These are phyloP conservation scores for Stachybotrys echinatus DNA, from an alignment of 2,329 filamentous ascomycete species.

Conservation along the genomic window DNA sequence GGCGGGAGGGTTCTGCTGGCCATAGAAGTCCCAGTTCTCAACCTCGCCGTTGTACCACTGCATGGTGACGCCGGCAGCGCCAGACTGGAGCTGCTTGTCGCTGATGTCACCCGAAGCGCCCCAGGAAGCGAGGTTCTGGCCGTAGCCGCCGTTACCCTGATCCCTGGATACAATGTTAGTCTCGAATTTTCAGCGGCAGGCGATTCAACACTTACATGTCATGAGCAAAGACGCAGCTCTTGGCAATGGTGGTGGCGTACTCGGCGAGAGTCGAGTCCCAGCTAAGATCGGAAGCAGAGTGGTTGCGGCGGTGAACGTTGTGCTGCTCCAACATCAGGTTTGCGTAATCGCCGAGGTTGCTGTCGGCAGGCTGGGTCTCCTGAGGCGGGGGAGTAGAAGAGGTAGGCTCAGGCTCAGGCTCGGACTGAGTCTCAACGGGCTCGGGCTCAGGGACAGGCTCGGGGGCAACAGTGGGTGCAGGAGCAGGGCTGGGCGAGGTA, in stretches of 20 bases:
- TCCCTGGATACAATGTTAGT: conserved; percentile 37
- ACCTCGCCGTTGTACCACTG: conserved; percentile 88
- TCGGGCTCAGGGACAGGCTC: conserved; percentile 2
- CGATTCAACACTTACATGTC: conserved; percentile 56
- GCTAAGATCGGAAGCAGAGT: conserved; percentile 59
- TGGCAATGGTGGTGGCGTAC: conserved; percentile 60
- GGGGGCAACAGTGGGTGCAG: conserved; percentile 1
- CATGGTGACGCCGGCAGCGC: conserved; percentile 67
- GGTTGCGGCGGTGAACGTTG: conserved; percentile 82
- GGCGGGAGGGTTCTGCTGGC: conserved; percentile 47
- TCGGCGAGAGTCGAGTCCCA: conserved; percentile 62
- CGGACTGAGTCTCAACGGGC: conserved; percentile 7
- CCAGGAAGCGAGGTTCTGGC: conserved; percentile 84
- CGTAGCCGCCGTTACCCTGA: conserved; percentile 62
- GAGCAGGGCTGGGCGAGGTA: conserved; percentile 2
- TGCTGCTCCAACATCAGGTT: conserved; percentile 61
- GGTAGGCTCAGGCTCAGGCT: conserved; percentile 10
- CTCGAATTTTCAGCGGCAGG: neutral
- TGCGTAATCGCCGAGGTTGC: conserved; percentile 18
- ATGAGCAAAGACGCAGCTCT: conserved; percentile 68
- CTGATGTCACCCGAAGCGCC: conserved; percentile 33
- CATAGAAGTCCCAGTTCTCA: conserved; percentile 53
- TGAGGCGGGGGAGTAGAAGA: conserved; percentile 1
- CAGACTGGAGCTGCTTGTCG: conserved; percentile 40
- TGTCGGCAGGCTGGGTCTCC: conserved; percentile 6